Evolutionary conservation across 169 alveolate genomes (phyloP), one percentile per base, ranked within the genome.

Genomic region (Theileria luwenshuni): DNA sequence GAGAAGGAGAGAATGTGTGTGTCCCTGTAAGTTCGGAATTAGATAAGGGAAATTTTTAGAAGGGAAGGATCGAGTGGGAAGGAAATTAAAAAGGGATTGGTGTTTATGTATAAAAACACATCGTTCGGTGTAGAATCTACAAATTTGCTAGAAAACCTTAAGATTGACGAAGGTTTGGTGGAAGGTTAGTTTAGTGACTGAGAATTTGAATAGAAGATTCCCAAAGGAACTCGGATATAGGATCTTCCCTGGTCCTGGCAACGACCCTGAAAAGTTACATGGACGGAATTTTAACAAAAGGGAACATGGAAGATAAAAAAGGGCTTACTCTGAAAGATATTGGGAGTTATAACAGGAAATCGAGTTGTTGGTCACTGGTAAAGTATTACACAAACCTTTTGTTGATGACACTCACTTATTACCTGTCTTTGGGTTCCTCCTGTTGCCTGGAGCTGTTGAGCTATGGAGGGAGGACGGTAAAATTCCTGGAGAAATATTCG

Each of bases 401-500:
- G 33, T 27, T 62, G n/a, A 41, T 42, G 13, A 41, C n/a, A 41
- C 8, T 62, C 17, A 62, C 71, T 21, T 19, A 28, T 8, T 42
- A 8, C 32, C 49, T 62, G 71, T 62, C 71, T 5, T 2, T 19
- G 27, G 25, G 23, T 2, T 12, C 58, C 38, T 5, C 13, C 27
- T 8, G 2, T 19, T 3, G n/a, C 10, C 28, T 62, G 32, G 23
- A n/a, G 2, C 15, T 62, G 27, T n/a, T 62, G 1, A 62, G 23
- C 7, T 32, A 6, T 5, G 32, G 60, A 62, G 63, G 43, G 19
- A 33, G 27, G 33, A 54, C n/a, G 27, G 43, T 54, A n/a, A 54
- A 54, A n/a, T 54, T 62, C 28, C n/a, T 62, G 35, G 41, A 25
- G 32, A 62, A 62, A 13, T 13, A 42, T 7, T 62, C 71, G 58